These are phyloP conservation scores for Fusarium neocosmosporiellum DNA, from an alignment of 2,329 filamentous ascomycete genomes.

Conservation along the genomic window DNA sequence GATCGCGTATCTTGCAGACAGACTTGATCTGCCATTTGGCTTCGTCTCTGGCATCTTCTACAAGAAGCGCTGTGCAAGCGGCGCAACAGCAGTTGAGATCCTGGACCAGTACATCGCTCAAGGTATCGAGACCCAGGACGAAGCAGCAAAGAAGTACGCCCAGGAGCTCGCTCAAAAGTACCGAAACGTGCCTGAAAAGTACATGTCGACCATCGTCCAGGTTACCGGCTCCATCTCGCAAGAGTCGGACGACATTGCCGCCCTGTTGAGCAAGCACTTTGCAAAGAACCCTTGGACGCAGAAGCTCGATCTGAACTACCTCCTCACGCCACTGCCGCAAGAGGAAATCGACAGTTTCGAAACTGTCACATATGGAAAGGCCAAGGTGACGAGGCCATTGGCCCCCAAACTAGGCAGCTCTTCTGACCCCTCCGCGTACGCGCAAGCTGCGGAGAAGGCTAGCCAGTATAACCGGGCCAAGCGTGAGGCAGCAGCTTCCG, in stretches of 20 bases:
- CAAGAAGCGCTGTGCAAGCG: conserved; percentile 51
- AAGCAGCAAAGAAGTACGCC: conserved; percentile 45
- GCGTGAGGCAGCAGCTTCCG: conserved; percentile 50
- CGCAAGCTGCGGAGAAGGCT: conserved; percentile 44
- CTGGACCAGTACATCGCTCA: conserved; percentile 56
- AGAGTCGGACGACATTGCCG: conserved; percentile 55
- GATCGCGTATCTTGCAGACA: conserved; percentile 57
- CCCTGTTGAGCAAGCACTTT: conserved; percentile 56
- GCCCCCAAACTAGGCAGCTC: conserved; percentile 1
- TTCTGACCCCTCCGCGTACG: conserved; percentile 31
- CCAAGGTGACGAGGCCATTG: conserved; percentile 13
- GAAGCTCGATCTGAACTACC: conserved; percentile 53
- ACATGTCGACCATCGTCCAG: conserved; percentile 56
- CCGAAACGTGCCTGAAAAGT: conserved; percentile 56
- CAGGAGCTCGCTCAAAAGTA: conserved; percentile 52
- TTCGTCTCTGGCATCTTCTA: conserved; percentile 56
- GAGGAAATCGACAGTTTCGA: conserved; percentile 48
- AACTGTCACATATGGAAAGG: conserved; percentile 24
- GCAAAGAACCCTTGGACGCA: conserved; percentile 52
- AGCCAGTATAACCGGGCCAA: conserved; percentile 46
- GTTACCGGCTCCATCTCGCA: conserved; percentile 50
- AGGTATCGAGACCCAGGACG: conserved; percentile 48
- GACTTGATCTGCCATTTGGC: conserved; percentile 54
- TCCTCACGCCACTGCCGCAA: conserved; percentile 49
- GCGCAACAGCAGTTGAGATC: conserved; percentile 55